Conservation (phyloP, 208 protist genomes). For the Acanthamoeba lenticulata region DNA sequence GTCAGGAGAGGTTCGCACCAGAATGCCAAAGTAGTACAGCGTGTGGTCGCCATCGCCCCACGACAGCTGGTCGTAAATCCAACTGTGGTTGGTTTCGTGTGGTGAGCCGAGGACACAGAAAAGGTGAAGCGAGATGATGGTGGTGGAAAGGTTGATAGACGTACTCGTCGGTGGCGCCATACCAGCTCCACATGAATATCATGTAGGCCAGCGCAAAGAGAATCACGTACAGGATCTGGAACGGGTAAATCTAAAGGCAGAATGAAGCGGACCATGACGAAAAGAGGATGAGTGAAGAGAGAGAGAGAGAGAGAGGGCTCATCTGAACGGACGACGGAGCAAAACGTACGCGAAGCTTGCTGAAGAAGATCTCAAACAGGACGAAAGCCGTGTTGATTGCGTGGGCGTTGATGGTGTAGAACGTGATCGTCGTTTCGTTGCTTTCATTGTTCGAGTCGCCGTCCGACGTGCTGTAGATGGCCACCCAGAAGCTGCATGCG, state of each 20-base stretch:
- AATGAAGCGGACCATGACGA: neutral
- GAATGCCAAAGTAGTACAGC: neutral
- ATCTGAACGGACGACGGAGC: too few species aligned
- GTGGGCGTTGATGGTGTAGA: constrained; percentile 42
- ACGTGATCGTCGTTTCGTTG: neutral
- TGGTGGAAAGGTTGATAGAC: neutral
- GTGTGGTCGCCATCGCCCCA: neutral
- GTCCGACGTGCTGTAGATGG: neutral
- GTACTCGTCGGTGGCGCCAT: neutral
- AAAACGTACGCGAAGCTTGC: neutral
- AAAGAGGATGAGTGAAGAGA: neutral
- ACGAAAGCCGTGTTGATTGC: neutral
- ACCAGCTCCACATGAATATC: constrained; percentile 52
- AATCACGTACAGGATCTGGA: neutral
- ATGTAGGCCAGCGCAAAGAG: constrained; percentile 9
- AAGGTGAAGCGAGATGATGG: neutral
- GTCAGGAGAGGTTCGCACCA: neutral
- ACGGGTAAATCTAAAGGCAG: constrained; percentile 26
- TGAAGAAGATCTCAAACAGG: neutral
- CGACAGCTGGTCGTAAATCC: neutral
- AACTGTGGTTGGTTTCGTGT: too few species aligned
- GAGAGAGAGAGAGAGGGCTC: neutral
- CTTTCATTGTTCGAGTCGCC: neutral
- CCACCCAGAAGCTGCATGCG: neutral
- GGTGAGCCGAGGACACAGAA: neutral